Evolutionary conservation across 169 alveolate species (phyloP), one percentile per base, ranked within the genome.

Genomic region (Eimeria acervulina): DNA sequence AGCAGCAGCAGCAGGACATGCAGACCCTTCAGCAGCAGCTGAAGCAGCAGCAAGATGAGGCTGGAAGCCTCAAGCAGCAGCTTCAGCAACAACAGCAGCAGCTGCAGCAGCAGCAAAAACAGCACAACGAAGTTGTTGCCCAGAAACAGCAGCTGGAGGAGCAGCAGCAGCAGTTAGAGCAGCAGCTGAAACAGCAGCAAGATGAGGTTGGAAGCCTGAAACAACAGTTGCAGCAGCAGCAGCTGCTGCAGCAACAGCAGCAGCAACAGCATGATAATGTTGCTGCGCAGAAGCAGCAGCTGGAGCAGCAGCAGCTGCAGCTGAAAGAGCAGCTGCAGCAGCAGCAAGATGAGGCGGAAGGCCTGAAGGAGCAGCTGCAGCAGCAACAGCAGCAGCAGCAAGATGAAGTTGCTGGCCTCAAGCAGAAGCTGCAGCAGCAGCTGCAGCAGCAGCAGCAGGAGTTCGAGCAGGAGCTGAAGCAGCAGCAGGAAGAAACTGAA

Each of bases 251-350:
- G 83, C 83, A 72, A 38, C 51, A 72, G 83, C 42, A 72, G 33
- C 51, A 72, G 47, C 83, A 72, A n/a, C 47, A 72, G 51, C 52
- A 72, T 10, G 51, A 72, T 28, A 26, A 72, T 7, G 47, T 72
- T n/a, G 31, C n/a, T 72, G 83, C 8, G 52, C 83, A 33, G 31
- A 72, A 72, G 83, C 42, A 72, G 51, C 83, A 72, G 51, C 83
- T 23, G 83, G 52, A 72, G 83, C 83, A 72, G 83, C 42, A 72
- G 51, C 83, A 72, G 51, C 83, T 23, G 83, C 83, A 72, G 83
- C 83, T 15, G n/a, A 31, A 72, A 51, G 42, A 33, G 83, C 83
- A 72, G 51, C 47, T 52, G 51, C 84, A 72, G 61, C 88, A 78
- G 63, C 88, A 78, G 88, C 63, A 78, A 42, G 88, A 38, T 5